Evolutionary conservation across 1,139 yeast species (phyloP).

Genomic region (Starmera stellimalicola): DNA sequence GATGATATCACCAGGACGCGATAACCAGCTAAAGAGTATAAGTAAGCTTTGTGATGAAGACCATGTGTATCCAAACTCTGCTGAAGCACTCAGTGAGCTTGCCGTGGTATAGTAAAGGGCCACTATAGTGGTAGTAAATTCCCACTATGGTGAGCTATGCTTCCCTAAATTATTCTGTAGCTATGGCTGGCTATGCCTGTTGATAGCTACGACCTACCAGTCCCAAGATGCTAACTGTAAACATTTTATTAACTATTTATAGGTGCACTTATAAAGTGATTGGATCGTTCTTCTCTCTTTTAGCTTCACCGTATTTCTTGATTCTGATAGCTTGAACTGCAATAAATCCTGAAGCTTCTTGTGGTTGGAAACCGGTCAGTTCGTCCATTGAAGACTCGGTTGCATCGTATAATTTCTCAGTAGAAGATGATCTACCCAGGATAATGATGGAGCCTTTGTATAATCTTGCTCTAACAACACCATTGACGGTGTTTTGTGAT

Average conservation of each 20-base stretch:
- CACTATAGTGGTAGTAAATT: too few relatives aligned
- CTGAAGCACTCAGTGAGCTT: too few relatives aligned
- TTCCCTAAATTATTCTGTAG: too few relatives aligned
- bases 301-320: conserved; percentile 95
- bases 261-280: conserved; percentile 21
- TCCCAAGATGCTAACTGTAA: too few relatives aligned
- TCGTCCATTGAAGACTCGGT: conserved; percentile 99
- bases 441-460: conserved; percentile 84
- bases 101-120: too few relatives aligned
- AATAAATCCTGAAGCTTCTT: conserved; percentile 94
- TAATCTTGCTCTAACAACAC: conserved; percentile 86
- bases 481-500: conserved; percentile 91
- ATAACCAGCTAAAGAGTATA: too few relatives aligned
- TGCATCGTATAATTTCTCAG: conserved; percentile 95
- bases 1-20: too few relatives aligned
- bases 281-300: conserved; percentile 55
- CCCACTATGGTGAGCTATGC: too few relatives aligned
- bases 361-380: conserved; percentile 94
- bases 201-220: too few relatives aligned
- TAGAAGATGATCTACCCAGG: conserved; percentile 89
- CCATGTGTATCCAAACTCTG: too few relatives aligned
- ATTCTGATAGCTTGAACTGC: conserved; percentile 97
- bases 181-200: too few relatives aligned
- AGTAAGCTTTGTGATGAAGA: too few relatives aligned
- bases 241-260: neutral